A percentile compares a stretch with the other conserved stretches of the same genome.
phyloP scores from a whole-genome alignment of 352 stramenopile genomes.

The Phytopythium ostracodes region DNA sequence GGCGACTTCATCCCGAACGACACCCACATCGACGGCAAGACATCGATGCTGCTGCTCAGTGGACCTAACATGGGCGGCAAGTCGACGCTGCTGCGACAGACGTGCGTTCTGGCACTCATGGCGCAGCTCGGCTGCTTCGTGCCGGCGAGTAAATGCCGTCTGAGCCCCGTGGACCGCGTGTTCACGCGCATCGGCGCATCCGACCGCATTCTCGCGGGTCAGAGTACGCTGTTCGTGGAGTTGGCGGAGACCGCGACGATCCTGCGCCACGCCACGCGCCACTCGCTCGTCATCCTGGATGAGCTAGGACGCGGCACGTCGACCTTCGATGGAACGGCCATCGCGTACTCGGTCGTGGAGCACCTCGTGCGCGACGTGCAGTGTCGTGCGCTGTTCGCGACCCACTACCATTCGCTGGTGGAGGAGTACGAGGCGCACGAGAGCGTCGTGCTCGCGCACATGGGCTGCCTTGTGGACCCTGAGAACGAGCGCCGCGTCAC shows the following conservation, averaged over 20 bases:
- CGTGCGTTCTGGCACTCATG: conserved; percentile 96
- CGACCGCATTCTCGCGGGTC: conserved; percentile 96
- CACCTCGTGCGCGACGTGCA: conserved; percentile 81
- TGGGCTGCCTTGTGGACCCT: conserved; percentile 79
- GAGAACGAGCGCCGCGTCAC: conserved; percentile 93
- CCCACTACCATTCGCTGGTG: conserved; percentile 97
- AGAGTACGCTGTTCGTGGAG: conserved; percentile 99
- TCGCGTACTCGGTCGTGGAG: conserved; percentile 97
- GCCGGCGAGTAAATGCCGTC: conserved; percentile 88
- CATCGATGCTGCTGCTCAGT: conserved; percentile 91
- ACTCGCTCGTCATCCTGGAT: conserved; percentile 98
- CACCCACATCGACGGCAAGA: conserved; percentile 66
- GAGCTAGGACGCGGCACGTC: conserved; percentile 98
- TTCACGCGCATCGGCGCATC: conserved; percentile 99
- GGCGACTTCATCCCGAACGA: conserved; percentile 98
- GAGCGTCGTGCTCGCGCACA: conserved; percentile 70
- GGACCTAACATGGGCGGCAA: conserved; percentile 99
- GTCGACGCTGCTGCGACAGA: conserved; percentile 97
- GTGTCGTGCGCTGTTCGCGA: conserved; percentile 98
- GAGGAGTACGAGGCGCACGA: conserved; percentile 75
- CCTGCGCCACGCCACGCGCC: conserved; percentile 92
- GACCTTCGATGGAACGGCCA: conserved; percentile 98
- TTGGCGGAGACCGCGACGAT: conserved; percentile 98
- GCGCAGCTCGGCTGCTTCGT: conserved; percentile 99
- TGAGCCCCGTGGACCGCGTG: conserved; percentile 98